Base-by-base conservation (phyloP, 2,329 filamentous ascomycete genomes). In the Microsporum ferrugineum region DNA sequence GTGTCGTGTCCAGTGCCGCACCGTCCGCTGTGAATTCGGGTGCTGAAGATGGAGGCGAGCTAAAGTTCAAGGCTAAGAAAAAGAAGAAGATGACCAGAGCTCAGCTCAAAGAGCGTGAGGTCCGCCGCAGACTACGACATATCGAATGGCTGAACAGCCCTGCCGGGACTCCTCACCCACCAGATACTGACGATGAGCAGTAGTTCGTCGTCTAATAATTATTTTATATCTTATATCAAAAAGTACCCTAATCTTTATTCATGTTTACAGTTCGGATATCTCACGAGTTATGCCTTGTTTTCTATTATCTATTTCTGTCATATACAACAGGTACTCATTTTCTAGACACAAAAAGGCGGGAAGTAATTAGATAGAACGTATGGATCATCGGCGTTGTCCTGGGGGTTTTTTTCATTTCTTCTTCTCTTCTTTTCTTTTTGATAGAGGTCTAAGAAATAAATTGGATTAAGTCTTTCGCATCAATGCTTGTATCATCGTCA, bases 71-170 rank as follows among this genome's bases (percentile, higher is more conserved):
- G 76, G 75, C 76, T 39, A 94, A 91, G 83, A 87, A 87, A 78
- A 96, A 96, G 90, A 95, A 92, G 85, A 99, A 99, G 89, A 84
- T 94, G 84, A 99, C 94, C 61, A 89, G 95, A 80, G 91, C 91
- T 77, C 91, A 99, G 76, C 68, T 91, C 72, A 99, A 99, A 83
- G 94, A 99, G 75, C 82, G 88, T 23, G 92, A 97, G 77, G 88
- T 88, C 49, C 83, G 95, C 65, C 84, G 92, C 67, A 83, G 94
- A 68, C 79, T 97, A 75, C 85, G 94, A 69, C 91, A 99, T 76
- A 83, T 86, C 63, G 83, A 85, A 69, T 85, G 83, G 88, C 79
- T 95, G 68, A 92, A 90, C 76, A 89, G 83, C 69, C 88, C 88
- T 66, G 91, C 91, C 82, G 89, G 89, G 3, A 92, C 88, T 2